A percentile compares a stretch with the other conserved stretches of the same genome.
These are phyloP conservation scores for Blakeslea trispora DNA, from an alignment of 371 early-diverging fungal species.

Conservation along the genomic window DNA sequence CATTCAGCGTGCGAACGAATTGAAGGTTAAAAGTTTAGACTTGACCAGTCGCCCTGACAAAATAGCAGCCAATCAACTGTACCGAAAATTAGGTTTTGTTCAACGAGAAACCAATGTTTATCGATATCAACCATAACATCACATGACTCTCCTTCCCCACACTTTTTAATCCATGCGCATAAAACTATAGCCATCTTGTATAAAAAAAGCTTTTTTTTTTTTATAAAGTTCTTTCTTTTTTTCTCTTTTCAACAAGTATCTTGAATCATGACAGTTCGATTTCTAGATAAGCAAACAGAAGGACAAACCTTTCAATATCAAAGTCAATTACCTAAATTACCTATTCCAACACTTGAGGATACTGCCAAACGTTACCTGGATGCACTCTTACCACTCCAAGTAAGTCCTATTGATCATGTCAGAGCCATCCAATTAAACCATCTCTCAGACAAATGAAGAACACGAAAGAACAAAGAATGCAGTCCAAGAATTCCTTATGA, in stretches of 20 bases:
- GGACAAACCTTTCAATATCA: conserved; percentile 55
- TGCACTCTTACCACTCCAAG: conserved; percentile 73
- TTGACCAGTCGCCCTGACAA: conserved; percentile 49
- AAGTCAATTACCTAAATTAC: conserved; percentile 71
- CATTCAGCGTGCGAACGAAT: conserved; percentile 24
- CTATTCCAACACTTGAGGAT: conserved; percentile 84
- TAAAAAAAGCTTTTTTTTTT: conserved; percentile 7
- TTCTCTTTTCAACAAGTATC: conserved; percentile 7
- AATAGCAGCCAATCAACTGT: conserved; percentile 47
- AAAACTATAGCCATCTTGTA: background rate
- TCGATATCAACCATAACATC: conserved; percentile 17
- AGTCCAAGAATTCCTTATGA: conserved; percentile 71
- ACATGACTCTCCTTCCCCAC: background rate
- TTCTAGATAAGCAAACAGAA: conserved; percentile 4
- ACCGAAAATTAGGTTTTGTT: conserved; percentile 47
- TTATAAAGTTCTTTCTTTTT: conserved; percentile 5
- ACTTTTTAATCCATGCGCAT: background rate
- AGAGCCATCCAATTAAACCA: background rate
- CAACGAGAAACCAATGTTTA: conserved; percentile 50
- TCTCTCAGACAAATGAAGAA: conserved; percentile 48
- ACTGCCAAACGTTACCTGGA: conserved; percentile 74
- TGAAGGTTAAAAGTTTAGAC: conserved; percentile 41
- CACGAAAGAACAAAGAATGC: conserved; percentile 62
- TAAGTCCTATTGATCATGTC: conserved; percentile 22
- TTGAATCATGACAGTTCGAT: conserved; percentile 18